These are phyloP conservation scores for Penicillium ucsense DNA, from an alignment of 495 filamentous ascomycete genomes.

Conservation along the genomic window DNA sequence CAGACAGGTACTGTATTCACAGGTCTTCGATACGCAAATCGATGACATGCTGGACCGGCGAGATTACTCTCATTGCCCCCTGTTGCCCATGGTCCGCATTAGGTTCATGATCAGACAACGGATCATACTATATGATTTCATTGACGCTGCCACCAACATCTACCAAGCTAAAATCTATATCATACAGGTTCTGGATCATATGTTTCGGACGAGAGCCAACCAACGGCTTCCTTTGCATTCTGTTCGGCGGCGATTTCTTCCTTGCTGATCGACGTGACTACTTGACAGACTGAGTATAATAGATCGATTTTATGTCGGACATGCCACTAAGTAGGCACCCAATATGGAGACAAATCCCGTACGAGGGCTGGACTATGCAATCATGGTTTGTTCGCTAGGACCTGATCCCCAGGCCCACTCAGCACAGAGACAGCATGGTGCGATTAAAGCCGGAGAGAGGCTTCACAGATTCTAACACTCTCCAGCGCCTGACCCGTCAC, in stretches of 20 bases:
- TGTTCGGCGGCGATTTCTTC: neutral
- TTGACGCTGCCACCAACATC: neutral
- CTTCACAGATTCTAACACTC: constrained; percentile 10
- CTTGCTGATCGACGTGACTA: neutral
- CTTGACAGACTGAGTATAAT: neutral
- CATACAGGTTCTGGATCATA: neutral
- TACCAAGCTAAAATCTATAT: neutral
- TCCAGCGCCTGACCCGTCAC: constrained; percentile 9
- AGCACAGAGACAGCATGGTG: neutral
- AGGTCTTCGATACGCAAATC: neutral
- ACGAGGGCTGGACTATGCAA: neutral
- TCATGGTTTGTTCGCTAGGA: neutral
- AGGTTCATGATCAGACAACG: neutral
- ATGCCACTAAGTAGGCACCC: neutral
- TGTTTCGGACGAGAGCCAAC: neutral
- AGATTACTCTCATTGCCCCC: neutral
- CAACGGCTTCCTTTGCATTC: neutral
- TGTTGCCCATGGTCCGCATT: neutral
- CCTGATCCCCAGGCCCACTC: neutral
- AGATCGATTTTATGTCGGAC: neutral
- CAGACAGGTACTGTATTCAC: neutral
- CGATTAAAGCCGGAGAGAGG: neutral
- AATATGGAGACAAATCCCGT: neutral
- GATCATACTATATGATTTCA: neutral
- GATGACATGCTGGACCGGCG: neutral